Evolutionary conservation across 768 basidiomycete genomes (phyloP).

Genomic region (Boletus rubropictus): DNA sequence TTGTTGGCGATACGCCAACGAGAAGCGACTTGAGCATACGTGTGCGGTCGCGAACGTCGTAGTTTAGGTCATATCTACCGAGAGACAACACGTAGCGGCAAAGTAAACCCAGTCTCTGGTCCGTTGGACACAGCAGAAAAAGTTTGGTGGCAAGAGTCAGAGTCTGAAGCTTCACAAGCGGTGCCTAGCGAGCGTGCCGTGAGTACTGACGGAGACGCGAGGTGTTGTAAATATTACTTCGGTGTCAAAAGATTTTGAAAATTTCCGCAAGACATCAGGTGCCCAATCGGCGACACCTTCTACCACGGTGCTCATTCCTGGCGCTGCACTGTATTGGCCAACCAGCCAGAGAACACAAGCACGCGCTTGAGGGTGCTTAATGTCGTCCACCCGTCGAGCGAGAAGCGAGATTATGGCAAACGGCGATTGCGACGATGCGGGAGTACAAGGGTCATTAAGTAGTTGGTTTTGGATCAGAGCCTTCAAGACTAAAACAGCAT

Average conservation of each 20-base stretch:
- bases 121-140: slow-evolving; percentile 57
- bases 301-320: slow-evolving; percentile 32
- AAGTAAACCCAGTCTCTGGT: slow-evolving; percentile 47
- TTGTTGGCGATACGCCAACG: slow-evolving; percentile 42
- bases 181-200: slow-evolving; percentile 35
- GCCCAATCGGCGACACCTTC: slow-evolving; percentile 72
- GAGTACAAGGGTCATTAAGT: slow-evolving; percentile 29
- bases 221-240: slow-evolving; percentile 51
- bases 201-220: not conserved
- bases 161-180: slow-evolving; percentile 74
- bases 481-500: slow-evolving; percentile 81
- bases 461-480: slow-evolving; percentile 71
- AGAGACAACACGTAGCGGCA: slow-evolving; percentile 72
- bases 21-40: slow-evolving; percentile 74
- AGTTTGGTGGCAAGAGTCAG: slow-evolving; percentile 86
- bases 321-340: slow-evolving; percentile 69
- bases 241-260: slow-evolving; percentile 61
- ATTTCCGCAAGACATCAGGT: slow-evolving; percentile 82
- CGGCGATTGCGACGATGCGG: slow-evolving; percentile 35
- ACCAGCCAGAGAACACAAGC: slow-evolving; percentile 92
- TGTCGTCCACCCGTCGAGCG: slow-evolving; percentile 71
- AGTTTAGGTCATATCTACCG: slow-evolving; percentile 82
- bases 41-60: slow-evolving; percentile 87
- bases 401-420: slow-evolving; percentile 72
- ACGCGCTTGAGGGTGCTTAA: slow-evolving; percentile 72